Percentiles rank a stretch among this genome's conserved stretches.
phyloP scores from a whole-genome alignment of 2,329 filamentous ascomycete species.

The Microascus cirrosus region DNA sequence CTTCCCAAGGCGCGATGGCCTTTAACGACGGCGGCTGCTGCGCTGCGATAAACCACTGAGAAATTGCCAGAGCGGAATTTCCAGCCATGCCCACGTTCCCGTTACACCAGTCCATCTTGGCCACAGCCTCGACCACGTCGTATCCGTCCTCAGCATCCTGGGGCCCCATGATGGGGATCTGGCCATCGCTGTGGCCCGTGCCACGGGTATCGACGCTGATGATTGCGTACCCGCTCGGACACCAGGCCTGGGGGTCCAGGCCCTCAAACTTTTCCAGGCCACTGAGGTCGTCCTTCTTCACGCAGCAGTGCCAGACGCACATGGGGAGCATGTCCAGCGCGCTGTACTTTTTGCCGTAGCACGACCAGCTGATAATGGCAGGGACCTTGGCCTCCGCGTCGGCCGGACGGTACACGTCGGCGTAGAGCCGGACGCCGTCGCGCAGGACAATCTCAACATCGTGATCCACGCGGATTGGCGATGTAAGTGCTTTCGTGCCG shows the following conservation, averaged over 20 bases:
- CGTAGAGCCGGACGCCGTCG: conserved; percentile 29
- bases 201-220: conserved; percentile 22
- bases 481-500: conserved; percentile 13
- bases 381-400: conserved; percentile 23
- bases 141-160: conserved; percentile 16
- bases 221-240: conserved; percentile 19
- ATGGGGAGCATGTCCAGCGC: conserved; percentile 23
- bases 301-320: conserved; percentile 11
- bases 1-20: conserved; percentile 28
- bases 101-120: conserved; percentile 18
- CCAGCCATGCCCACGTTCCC: conserved; percentile 19
- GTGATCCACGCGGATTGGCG: conserved; percentile 29
- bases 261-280: conserved; percentile 15
- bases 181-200: conserved; percentile 10
- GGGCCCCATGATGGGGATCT: conserved; percentile 5
- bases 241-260: conserved; percentile 15
- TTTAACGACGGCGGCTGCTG: conserved; percentile 11
- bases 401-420: conserved; percentile 31
- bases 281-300: conserved; percentile 10
- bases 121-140: conserved; percentile 16
- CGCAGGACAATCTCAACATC: conserved; percentile 30
- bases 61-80: conserved; percentile 16
- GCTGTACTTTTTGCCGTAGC: conserved; percentile 34
- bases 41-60: conserved; percentile 13
- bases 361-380: conserved; percentile 30